Conservation (phyloP, 1,139 yeast species). For the Geotrichum citri-aurantii region DNA sequence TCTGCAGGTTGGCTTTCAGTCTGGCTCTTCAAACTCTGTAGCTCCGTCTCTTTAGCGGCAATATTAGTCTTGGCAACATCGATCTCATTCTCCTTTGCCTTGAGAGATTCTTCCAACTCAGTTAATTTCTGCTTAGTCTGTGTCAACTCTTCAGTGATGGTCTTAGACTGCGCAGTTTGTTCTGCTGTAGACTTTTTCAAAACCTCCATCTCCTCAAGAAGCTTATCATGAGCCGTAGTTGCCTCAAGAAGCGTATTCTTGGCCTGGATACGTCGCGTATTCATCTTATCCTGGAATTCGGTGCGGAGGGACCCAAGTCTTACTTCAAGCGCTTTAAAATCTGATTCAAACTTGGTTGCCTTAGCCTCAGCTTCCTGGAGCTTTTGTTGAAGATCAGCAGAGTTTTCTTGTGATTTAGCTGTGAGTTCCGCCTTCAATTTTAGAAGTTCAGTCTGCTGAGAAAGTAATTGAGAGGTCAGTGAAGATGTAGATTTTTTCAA, state of each 20-base stretch:
- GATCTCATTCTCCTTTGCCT: neutral
- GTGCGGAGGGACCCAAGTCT: conserved; percentile 27
- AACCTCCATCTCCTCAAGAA: neutral
- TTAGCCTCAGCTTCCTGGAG: neutral
- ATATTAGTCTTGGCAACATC: neutral
- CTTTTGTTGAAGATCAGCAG: neutral
- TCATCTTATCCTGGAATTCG: conserved; percentile 32
- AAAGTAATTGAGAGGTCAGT: neutral
- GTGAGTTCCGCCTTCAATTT: neutral
- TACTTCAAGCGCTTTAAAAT: conserved; percentile 20
- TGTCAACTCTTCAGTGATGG: neutral
- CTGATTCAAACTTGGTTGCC: conserved; percentile 5
- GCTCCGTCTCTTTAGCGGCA: neutral
- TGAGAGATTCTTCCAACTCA: neutral
- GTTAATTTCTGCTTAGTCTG: neutral
- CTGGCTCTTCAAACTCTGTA: neutral
- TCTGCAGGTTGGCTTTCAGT: neutral
- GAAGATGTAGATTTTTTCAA: neutral
- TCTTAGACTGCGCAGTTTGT: neutral
- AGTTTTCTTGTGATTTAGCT: neutral
- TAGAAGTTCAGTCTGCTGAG: neutral
- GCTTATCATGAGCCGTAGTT: neutral
- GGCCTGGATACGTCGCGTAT: conserved; percentile 26
- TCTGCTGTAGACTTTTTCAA: neutral
- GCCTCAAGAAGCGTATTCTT: neutral